Evolutionary conservation across 2,329 filamentous ascomycete species (phyloP).

Genomic region (Metarhizium rileyi): DNA sequence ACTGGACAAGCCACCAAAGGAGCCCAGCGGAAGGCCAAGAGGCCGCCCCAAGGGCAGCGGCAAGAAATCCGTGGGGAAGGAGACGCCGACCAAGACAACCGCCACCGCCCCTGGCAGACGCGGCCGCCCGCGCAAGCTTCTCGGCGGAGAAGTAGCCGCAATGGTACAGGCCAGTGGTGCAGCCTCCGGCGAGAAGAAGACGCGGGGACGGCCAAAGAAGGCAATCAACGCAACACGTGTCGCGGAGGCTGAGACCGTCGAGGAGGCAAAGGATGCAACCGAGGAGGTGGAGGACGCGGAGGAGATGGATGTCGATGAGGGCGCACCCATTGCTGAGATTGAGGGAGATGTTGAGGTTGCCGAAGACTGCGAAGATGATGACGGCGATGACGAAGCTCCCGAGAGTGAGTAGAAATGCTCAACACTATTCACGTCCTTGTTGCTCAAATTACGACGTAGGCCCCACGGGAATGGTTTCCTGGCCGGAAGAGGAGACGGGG

Average conservation of each 20-base stretch:
- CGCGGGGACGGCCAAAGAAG: conserved; percentile 6
- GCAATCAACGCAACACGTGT: not conserved
- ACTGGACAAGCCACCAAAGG: conserved; percentile 22
- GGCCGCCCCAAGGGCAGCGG: conserved; percentile 35
- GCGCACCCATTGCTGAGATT: conserved; percentile 5
- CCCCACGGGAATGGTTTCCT: not conserved
- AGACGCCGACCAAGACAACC: conserved; percentile 8
- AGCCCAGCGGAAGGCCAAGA: conserved; percentile 35
- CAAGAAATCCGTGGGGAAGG: conserved; percentile 16
- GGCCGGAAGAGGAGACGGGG: not conserved
- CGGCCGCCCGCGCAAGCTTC: conserved; percentile 21
- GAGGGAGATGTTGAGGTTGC: conserved; percentile 17
- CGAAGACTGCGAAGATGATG: conserved; percentile 10
- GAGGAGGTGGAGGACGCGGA: not conserved
- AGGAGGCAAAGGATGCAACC: not conserved
- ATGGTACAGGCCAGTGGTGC: conserved; percentile 1
- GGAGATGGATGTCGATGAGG: not conserved
- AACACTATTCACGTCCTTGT: not conserved
- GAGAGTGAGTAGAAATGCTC: conserved; percentile 11
- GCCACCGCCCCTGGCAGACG: conserved; percentile 13
- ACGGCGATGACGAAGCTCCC: conserved; percentile 9
- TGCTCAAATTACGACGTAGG: not conserved
- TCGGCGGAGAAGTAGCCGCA: conserved; percentile 2
- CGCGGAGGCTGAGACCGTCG: not conserved
- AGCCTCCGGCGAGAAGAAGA: conserved; percentile 1